phyloP scores from a whole-genome alignment of 1,284 basidiomycete genomes.

The Leucoagaricus sp. region DNA sequence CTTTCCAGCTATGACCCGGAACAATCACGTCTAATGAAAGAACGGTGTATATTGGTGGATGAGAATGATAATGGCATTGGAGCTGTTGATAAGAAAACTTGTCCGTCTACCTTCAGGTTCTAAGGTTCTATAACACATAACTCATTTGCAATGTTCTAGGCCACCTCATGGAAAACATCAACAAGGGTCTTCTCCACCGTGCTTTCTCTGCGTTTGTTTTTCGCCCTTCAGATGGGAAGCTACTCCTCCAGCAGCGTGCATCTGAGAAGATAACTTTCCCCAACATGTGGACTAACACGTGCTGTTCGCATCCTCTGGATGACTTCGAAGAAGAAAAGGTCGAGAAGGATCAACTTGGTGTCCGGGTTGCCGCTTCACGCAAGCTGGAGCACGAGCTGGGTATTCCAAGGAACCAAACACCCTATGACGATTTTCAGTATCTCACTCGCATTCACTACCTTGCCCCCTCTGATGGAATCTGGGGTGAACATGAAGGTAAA shows the following conservation, averaged over 20 bases:
- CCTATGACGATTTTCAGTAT: constrained; percentile 90
- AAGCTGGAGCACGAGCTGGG: constrained; percentile 98
- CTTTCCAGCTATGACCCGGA: constrained; percentile 78
- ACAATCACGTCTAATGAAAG: constrained; percentile 93
- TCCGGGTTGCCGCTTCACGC: constrained; percentile 86
- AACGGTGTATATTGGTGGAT: constrained; percentile 94
- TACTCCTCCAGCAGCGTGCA: constrained; percentile 95
- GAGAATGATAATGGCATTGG: constrained; percentile 88
- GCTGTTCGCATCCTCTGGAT: constrained; percentile 95
- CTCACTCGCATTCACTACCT: constrained; percentile 97
- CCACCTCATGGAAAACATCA: constrained; percentile 98
- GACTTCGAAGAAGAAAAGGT: constrained; percentile 86
- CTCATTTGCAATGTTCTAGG: constrained; percentile 49
- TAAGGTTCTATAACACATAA: not conserved
- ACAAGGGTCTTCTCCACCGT: constrained; percentile 92
- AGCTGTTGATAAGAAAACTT: constrained; percentile 96
- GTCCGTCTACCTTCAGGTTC: constrained; percentile 47
- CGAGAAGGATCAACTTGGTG: constrained; percentile 83
- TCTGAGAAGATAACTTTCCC: constrained; percentile 99
- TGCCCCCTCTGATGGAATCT: constrained; percentile 88
- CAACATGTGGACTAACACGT: constrained; percentile 99
- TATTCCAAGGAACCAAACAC: constrained; percentile 79
- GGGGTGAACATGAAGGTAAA: constrained; percentile 99
- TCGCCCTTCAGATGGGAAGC: constrained; percentile 89
- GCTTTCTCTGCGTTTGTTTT: constrained; percentile 99